Evolutionary conservation across 768 basidiomycete species (phyloP).

Genomic region (Nevesoporus exiguus): DNA sequence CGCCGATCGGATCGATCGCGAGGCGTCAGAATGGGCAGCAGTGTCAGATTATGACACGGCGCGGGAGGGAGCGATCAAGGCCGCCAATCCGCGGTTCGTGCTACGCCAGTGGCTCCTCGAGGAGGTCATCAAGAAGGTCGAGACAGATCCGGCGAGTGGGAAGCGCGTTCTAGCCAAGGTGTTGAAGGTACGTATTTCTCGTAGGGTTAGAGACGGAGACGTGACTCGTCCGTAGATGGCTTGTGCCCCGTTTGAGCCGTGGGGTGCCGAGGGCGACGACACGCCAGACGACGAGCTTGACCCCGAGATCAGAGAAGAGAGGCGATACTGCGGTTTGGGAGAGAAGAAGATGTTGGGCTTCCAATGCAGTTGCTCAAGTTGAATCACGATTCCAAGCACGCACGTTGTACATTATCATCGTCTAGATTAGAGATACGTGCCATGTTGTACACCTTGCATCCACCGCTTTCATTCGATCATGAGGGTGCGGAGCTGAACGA

Average conservation of each 20-base stretch:
- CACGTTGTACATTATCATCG: background rate
- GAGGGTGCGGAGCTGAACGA: slow-evolving; percentile 15
- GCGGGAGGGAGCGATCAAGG: slow-evolving; percentile 48
- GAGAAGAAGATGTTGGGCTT: slow-evolving; percentile 77
- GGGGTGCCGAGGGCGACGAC: slow-evolving; percentile 72
- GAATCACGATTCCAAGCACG: slow-evolving; percentile 11
- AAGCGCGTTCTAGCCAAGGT: slow-evolving; percentile 75
- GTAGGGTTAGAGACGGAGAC: background rate
- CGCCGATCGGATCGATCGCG: slow-evolving; percentile 52
- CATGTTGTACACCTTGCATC: background rate
- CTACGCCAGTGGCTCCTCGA: slow-evolving; percentile 95
- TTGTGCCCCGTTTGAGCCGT: slow-evolving; percentile 76
- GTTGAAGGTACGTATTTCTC: slow-evolving; percentile 54
- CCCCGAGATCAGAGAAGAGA: slow-evolving; percentile 54
- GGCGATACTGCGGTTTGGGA: slow-evolving; percentile 75
- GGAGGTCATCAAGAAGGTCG: slow-evolving; percentile 79
- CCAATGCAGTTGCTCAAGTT: slow-evolving; percentile 93
- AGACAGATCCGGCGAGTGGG: slow-evolving; percentile 59
- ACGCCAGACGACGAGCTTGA: slow-evolving; percentile 44
- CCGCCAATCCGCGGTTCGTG: slow-evolving; percentile 86
- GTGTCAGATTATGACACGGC: slow-evolving; percentile 41
- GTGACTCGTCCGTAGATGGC: slow-evolving; percentile 63
- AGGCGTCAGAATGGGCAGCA: slow-evolving; percentile 45
- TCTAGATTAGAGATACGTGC: background rate
- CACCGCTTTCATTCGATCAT: slow-evolving; percentile 3